phyloP scores from a whole-genome alignment of 331 rosid genomes.

The Erythrophleum ivorense region DNA sequence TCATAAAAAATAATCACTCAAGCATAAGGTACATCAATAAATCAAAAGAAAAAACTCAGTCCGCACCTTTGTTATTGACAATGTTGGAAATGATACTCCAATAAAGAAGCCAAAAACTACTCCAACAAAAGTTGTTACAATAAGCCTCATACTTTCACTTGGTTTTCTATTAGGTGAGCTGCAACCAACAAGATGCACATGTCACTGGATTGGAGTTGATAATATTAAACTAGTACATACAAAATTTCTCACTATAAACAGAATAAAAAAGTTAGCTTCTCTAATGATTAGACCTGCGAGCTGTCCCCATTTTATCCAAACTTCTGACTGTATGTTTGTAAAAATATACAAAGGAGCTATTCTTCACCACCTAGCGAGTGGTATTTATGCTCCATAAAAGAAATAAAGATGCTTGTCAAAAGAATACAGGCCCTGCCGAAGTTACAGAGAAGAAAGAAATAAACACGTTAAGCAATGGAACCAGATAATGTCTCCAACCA shows the following conservation, averaged over 20 bases:
- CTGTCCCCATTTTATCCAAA: conserved; percentile 73
- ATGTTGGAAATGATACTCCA: conserved; percentile 86
- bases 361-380: conserved; percentile 55
- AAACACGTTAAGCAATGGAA: conserved; percentile 38
- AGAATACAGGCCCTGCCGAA: conserved; percentile 48
- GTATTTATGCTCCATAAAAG: conserved; percentile 45
- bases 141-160: conserved; percentile 84
- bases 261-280: conserved; percentile 29
- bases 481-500: conserved; percentile 31
- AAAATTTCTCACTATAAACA: conserved; percentile 29
- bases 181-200: conserved; percentile 57
- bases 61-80: conserved; percentile 86
- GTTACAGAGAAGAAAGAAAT: conserved; percentile 40
- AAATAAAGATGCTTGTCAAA: conserved; percentile 38
- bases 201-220: conserved; percentile 35
- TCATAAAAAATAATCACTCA: conserved; percentile 16
- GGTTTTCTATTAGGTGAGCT: conserved; percentile 77
- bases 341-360: conserved; percentile 48
- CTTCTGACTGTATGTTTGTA: conserved; percentile 47
- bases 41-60: conserved; percentile 32
- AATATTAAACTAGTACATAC: conserved; percentile 25
- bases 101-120: conserved; percentile 86
- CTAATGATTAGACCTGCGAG: conserved; percentile 70
- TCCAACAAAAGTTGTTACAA: conserved; percentile 83
- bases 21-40: conserved; percentile 2